phyloP scores from a whole-genome alignment of 768 basidiomycete species.

The Agaricus subrufescens region DNA sequence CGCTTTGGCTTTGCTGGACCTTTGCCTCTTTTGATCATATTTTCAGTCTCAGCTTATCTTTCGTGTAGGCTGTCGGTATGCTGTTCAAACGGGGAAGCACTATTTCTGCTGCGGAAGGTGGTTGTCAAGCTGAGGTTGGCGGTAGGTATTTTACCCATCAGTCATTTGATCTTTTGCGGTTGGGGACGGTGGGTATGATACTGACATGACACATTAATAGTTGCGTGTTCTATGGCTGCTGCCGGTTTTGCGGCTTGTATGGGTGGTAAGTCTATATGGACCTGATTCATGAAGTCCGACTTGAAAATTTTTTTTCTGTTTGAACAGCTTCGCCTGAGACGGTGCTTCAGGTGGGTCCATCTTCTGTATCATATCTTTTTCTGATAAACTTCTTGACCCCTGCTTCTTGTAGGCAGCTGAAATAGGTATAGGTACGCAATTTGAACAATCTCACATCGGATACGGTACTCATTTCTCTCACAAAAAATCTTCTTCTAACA shows the following conservation, averaged over 20 bases:
- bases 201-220: slow-evolving; percentile 25
- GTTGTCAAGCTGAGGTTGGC: slow-evolving; percentile 94
- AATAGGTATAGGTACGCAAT: slow-evolving; percentile 73
- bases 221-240: slow-evolving; percentile 95
- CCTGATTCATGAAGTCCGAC: background rate
- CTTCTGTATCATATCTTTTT: background rate
- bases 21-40: background rate
- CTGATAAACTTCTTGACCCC: background rate
- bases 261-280: slow-evolving; percentile 52
- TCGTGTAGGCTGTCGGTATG: slow-evolving; percentile 79
- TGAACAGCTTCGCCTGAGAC: slow-evolving; percentile 70
- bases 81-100: slow-evolving; percentile 96
- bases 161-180: background rate
- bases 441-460: background rate
- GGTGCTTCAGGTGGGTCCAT: slow-evolving; percentile 56
- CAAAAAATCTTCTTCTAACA: background rate
- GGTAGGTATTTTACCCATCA: slow-evolving; percentile 35
- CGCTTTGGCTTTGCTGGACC: background rate
- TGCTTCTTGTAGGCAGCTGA: slow-evolving; percentile 60
- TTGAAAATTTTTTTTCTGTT: background rate
- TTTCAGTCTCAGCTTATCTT: background rate
- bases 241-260: slow-evolving; percentile 93
- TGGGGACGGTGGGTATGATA: background rate
- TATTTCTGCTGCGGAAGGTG: slow-evolving; percentile 94
- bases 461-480: background rate